Percentiles rank a stretch among this genome's conserved stretches.
phyloP scores from a whole-genome alignment of 805 yeast genomes.

The Lipomyces mesembrius region DNA sequence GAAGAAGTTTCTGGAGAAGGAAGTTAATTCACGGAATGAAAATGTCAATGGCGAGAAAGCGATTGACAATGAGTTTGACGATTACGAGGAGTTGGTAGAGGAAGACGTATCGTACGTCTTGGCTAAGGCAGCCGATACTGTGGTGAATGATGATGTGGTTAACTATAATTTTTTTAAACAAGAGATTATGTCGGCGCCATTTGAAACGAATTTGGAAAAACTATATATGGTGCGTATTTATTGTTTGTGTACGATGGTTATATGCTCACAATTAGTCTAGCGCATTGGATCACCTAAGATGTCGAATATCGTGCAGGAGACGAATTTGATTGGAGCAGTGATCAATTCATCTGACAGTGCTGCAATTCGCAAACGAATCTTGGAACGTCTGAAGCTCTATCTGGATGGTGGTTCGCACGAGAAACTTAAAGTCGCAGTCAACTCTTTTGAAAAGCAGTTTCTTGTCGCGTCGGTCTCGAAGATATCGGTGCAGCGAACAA shows the following conservation, averaged over 20 bases:
- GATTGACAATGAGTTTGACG: slow-evolving; percentile 21
- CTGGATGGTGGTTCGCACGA: slow-evolving; percentile 19
- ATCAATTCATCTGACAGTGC: slow-evolving; percentile 23
- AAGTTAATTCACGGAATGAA: slow-evolving; percentile 37
- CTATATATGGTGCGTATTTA: slow-evolving; percentile 38
- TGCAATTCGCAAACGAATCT: slow-evolving; percentile 38
- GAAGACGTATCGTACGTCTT: slow-evolving; percentile 37
- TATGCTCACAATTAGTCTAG: slow-evolving; percentile 10
- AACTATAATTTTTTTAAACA: slow-evolving; percentile 46
- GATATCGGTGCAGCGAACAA: slow-evolving; percentile 40
- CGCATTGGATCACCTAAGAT: slow-evolving; percentile 44
- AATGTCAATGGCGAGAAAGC: slow-evolving; percentile 15
- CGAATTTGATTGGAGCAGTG: slow-evolving; percentile 40
- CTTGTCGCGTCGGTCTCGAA: slow-evolving; percentile 38
- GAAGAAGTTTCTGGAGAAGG: slow-evolving; percentile 39
- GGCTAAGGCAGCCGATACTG: slow-evolving; percentile 42
- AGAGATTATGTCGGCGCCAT: slow-evolving; percentile 46
- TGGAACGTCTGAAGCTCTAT: slow-evolving; percentile 45
- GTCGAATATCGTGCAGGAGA: slow-evolving; percentile 41
- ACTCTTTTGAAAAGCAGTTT: slow-evolving; percentile 33
- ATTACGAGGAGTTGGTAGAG: slow-evolving; percentile 24
- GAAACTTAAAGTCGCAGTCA: slow-evolving; percentile 16
- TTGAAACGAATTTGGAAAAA: slow-evolving; percentile 42
- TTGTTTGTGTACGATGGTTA: not conserved
- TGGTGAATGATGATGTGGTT: slow-evolving; percentile 48